Evolutionary conservation across 129 eudicot genomes (phyloP), one percentile per base, ranked within the genome.

Genomic region (Helianthus annuus): DNA sequence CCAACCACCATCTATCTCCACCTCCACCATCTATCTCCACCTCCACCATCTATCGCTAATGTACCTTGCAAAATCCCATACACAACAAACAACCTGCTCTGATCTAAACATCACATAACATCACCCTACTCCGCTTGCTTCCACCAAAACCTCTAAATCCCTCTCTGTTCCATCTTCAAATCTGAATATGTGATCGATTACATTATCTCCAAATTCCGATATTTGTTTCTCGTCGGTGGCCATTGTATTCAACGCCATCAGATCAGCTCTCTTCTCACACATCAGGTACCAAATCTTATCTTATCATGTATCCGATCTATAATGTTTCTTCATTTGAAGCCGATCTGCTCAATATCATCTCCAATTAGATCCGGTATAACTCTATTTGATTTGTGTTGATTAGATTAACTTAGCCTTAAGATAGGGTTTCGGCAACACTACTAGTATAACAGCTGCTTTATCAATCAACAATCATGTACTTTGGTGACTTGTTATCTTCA

Each of bases 271-370:
- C 15, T 56, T 27, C 66, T 34, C 45, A 29, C 10, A 39, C 16
- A 65, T 32, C 64, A 54, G 74, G 74, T 70, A 54, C 74, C 7
- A 38, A 11, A 12, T 62, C 29, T 14, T 7, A 12, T 10, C 16
- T 3, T 54, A 45, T 48, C 9, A 13, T 61, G n/a, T 10, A 9
- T 58, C 19, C 36, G 70, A 73, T 73, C 70, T 73, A 36, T 51
- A 22, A 49, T 73, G 34, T 48, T 51, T 22, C 2, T 69, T 69
- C 22, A 34, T 32, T 48, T 55, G 54, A 38, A 38, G 19, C 64
- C 70, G 70, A 73, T 72, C 66, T 57, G 67, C 6, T 15, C 44
- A 12, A 17, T 56, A 4, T 40, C 54, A 14, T 32, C 73, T 34
- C 48, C 59, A 7, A 15, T 6, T 6, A 34, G 59, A 55, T 56